Evolutionary conservation across 306 rosid species (phyloP).

Genomic region (Carpinus viminea): DNA sequence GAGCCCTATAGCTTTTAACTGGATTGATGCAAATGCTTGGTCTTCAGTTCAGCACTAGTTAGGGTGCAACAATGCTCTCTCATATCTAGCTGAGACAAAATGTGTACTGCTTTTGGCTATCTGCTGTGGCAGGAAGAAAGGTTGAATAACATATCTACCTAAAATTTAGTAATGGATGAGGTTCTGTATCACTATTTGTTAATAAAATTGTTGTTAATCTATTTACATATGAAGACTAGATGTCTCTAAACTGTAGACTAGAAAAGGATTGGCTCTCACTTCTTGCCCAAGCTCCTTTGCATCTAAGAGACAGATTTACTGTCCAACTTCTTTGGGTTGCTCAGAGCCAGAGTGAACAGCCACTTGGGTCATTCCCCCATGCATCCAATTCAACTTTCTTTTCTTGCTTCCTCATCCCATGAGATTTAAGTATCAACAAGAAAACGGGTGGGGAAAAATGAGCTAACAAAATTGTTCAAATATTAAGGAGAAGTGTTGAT

Average conservation of each 20-base stretch:
- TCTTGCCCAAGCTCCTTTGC: not conserved
- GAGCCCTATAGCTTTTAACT: slow-evolving; percentile 81
- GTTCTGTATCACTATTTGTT: not conserved
- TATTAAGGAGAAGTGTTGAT: too few species aligned
- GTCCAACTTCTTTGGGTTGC: not conserved
- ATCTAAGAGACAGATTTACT: not conserved
- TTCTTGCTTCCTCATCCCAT: too few species aligned
- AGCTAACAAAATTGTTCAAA: too few species aligned
- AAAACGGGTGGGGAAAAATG: too few species aligned
- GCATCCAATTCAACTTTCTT: too few species aligned
- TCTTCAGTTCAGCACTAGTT: slow-evolving; percentile 52
- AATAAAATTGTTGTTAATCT: not conserved
- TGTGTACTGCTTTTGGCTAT: not conserved
- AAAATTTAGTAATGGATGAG: not conserved
- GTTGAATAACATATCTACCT: slow-evolving; percentile 4
- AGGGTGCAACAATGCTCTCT: slow-evolving; percentile 12
- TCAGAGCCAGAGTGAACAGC: too few species aligned
- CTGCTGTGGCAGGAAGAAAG: slow-evolving; percentile 8
- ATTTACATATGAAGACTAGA: too few species aligned
- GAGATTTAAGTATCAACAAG: too few species aligned
- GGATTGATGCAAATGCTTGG: slow-evolving; percentile 89
- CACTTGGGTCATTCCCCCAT: too few species aligned
- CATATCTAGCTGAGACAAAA: slow-evolving; percentile 5
- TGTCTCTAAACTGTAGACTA: too few species aligned
- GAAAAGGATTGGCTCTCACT: too few species aligned